phyloP scores from a whole-genome alignment of 2,329 filamentous ascomycete genomes.

The Ramichloridium luteum region DNA sequence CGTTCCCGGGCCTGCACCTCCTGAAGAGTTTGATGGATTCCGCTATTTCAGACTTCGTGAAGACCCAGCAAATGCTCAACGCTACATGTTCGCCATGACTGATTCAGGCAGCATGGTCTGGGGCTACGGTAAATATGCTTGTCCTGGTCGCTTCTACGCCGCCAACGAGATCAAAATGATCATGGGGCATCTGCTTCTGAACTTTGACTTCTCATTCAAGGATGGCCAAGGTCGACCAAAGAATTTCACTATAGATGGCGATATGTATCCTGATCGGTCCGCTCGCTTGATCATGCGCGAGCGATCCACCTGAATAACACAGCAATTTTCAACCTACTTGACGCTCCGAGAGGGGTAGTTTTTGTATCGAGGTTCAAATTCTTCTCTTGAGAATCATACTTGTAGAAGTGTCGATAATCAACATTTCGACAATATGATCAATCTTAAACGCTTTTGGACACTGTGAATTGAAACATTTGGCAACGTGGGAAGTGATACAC shows the following conservation, averaged over 20 bases:
- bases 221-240: slow-evolving; percentile 6
- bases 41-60: background rate
- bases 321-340: no score
- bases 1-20: slow-evolving; percentile 2
- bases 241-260: slow-evolving; percentile 7
- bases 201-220: slow-evolving; percentile 19
- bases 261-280: slow-evolving; percentile 5
- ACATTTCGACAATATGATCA: no score
- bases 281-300: background rate
- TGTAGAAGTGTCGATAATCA: no score
- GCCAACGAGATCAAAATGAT: slow-evolving; percentile 20
- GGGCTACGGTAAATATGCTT: slow-evolving; percentile 19
- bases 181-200: slow-evolving; percentile 16
- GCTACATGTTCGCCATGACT: slow-evolving; percentile 8
- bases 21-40: slow-evolving; percentile 8
- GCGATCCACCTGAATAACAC: no score
- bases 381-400: no score
- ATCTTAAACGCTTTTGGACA: no score
- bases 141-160: slow-evolving; percentile 23
- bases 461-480: no score
- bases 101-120: slow-evolving; percentile 13
- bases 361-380: no score
- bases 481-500: no score
- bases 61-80: slow-evolving; percentile 1
- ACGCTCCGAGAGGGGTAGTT: no score